phyloP scores from a whole-genome alignment of 2,329 filamentous ascomycete genomes.

The Xylariaceae sp. region DNA sequence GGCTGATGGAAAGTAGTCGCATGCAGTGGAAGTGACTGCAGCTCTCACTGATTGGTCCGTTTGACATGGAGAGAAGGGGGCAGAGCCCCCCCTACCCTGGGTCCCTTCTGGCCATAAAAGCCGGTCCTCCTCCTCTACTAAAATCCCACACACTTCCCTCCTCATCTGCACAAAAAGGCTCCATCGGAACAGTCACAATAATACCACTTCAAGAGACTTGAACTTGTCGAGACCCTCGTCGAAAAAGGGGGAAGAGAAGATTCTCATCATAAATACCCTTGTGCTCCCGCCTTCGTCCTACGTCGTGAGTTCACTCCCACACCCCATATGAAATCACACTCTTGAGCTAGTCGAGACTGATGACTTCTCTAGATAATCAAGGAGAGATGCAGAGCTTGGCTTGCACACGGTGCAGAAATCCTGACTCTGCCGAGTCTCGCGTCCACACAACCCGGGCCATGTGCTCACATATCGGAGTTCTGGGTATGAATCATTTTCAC shows the following conservation, averaged over 20 bases:
- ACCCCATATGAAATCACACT: conserved; percentile 5
- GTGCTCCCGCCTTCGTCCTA: conserved; percentile 11
- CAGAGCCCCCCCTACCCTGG: conserved; percentile 18
- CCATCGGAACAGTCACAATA: conserved; percentile 19
- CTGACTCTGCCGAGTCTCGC: conserved; percentile 5
- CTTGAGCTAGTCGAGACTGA: conserved; percentile 9
- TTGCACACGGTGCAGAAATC: conserved; percentile 4
- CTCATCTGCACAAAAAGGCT: conserved; percentile 12
- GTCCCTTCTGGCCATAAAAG: conserved; percentile 28
- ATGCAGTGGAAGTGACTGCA: conserved; percentile 18
- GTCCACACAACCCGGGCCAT: not conserved
- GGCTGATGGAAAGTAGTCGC: conserved; percentile 16
- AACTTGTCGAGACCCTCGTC: conserved; percentile 16
- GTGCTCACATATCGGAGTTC: conserved; percentile 6
- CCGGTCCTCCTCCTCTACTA: conserved; percentile 21
- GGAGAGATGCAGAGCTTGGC: not conserved
- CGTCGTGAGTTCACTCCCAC: conserved; percentile 15
- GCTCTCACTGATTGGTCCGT: conserved; percentile 24
- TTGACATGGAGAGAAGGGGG: conserved; percentile 17
- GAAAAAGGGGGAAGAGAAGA: conserved; percentile 11
- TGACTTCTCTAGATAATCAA: conserved; percentile 8
- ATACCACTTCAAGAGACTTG: conserved; percentile 9
- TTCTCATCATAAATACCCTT: conserved; percentile 14
- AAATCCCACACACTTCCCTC: conserved; percentile 20
- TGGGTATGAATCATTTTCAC: not conserved